phyloP scores from a whole-genome alignment of 2,329 filamentous ascomycete species.

The Alternaria incomplexa region DNA sequence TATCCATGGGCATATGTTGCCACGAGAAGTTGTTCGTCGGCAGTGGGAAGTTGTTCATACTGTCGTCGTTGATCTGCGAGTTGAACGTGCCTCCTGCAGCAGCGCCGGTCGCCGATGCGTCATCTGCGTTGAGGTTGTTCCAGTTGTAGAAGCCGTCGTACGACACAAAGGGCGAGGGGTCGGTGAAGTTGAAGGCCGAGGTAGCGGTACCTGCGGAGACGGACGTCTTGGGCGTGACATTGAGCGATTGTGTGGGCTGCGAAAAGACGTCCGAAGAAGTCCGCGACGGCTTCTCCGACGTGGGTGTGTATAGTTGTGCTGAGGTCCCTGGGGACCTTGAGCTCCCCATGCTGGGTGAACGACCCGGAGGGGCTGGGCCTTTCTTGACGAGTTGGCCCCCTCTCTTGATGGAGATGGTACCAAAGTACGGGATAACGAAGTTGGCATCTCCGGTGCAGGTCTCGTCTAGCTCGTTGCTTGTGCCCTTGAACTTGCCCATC shows the following conservation, averaged over 20 bases:
- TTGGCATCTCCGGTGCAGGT: conserved; percentile 25
- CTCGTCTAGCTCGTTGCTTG: conserved; percentile 3
- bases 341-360: conserved; percentile 1
- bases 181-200: conserved; percentile 16
- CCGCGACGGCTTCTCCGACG: conserved; percentile 12
- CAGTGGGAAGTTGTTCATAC: conserved; percentile 39
- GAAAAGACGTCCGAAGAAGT: conserved; percentile 22
- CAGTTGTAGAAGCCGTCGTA: conserved; percentile 52
- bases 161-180: conserved; percentile 40
- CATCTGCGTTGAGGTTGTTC: conserved; percentile 27
- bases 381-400: conserved; percentile 30
- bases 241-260: conserved; percentile 13
- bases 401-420: conserved; percentile 47
- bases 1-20: conserved; percentile 51
- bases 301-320: conserved; percentile 16
- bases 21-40: conserved; percentile 46
- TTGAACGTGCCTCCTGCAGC: conserved; percentile 8
- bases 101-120: conserved; percentile 4
- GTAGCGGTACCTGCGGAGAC: conserved; percentile 16
- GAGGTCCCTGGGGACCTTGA: conserved; percentile 2
- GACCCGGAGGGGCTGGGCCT: neutral
- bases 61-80: conserved; percentile 39
- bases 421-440: conserved; percentile 52
- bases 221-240: conserved; percentile 21
- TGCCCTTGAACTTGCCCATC: conserved; percentile 36